phyloP scores from a whole-genome alignment of 1,284 basidiomycete genomes.

The Microbotryomycetes sp. region DNA sequence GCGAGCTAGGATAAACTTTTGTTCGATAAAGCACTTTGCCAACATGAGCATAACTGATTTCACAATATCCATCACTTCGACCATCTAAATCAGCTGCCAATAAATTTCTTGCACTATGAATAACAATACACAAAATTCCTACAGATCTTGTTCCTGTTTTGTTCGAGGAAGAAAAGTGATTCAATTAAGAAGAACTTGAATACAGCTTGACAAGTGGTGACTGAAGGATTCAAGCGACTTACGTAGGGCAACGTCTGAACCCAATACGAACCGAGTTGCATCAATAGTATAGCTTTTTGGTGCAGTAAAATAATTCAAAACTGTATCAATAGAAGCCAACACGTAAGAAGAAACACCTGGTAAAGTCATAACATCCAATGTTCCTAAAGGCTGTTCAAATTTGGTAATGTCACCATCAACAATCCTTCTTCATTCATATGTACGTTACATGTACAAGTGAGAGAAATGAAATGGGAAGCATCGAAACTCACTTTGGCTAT shows the following conservation, averaged over 20 bases:
- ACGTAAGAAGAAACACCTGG: background rate
- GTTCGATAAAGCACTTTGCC: conserved; percentile 10
- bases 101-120: conserved; percentile 8
- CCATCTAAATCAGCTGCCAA: background rate
- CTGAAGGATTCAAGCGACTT: too few relatives aligned
- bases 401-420: too few relatives aligned
- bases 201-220: too few relatives aligned
- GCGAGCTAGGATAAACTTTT: background rate
- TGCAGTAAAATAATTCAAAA: conserved; percentile 3
- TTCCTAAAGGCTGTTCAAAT: background rate
- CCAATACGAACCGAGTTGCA: conserved; percentile 3
- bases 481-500: background rate
- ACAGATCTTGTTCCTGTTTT: conserved; percentile 6
- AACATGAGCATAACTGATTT: conserved; percentile 2
- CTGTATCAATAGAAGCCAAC: conserved; percentile 1
- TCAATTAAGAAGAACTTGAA: too few relatives aligned
- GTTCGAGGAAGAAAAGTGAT: too few relatives aligned
- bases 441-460: background rate
- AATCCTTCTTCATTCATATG: background rate
- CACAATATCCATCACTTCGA: conserved; percentile 6
- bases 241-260: conserved; percentile 1
- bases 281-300: conserved; percentile 6
- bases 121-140: conserved; percentile 18
- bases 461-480: background rate
- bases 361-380: background rate